phyloP scores from a whole-genome alignment of 768 basidiomycete genomes.

The Tricholoma bakamatsutake region DNA sequence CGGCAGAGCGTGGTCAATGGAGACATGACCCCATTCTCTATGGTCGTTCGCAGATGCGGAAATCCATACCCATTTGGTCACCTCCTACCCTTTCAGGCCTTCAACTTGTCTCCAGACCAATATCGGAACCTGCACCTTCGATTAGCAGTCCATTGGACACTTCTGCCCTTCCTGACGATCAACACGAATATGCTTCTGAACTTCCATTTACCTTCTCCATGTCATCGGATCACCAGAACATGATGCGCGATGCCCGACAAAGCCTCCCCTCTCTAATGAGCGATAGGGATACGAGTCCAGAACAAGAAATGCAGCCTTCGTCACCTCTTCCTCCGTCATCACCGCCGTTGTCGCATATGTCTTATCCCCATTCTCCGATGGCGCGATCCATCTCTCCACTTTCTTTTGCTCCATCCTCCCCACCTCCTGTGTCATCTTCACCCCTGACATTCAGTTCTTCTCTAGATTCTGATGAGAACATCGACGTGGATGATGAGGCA shows the following conservation, averaged over 20 bases:
- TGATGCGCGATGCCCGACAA: constrained; percentile 2
- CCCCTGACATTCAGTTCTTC: constrained; percentile 8
- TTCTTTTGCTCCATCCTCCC: constrained; percentile 13
- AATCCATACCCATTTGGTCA: constrained; percentile 29
- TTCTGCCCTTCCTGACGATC: neutral
- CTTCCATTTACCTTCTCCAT: constrained; percentile 11
- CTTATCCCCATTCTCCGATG: constrained; percentile 6
- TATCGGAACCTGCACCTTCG: constrained; percentile 28
- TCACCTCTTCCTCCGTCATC: constrained; percentile 21
- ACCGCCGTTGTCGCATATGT: constrained; percentile 8
- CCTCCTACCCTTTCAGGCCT: constrained; percentile 24
- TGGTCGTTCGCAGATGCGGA: constrained; percentile 20
- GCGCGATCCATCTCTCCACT: constrained; percentile 10
- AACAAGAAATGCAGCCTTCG: constrained; percentile 13
- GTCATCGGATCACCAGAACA: constrained; percentile 6
- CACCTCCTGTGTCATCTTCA: constrained; percentile 13
- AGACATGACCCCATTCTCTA: constrained; percentile 39
- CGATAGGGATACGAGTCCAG: constrained; percentile 27
- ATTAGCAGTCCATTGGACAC: constrained; percentile 3
- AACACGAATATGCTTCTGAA: constrained; percentile 10
- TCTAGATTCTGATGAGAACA: neutral
- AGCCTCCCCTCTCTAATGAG: constrained; percentile 25
- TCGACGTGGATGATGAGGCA: neutral
- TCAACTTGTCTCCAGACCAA: constrained; percentile 22
- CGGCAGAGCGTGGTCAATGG: constrained; percentile 58